phyloP scores from a whole-genome alignment of 179 eudicot genomes.

The Pouteria campechiana region DNA sequence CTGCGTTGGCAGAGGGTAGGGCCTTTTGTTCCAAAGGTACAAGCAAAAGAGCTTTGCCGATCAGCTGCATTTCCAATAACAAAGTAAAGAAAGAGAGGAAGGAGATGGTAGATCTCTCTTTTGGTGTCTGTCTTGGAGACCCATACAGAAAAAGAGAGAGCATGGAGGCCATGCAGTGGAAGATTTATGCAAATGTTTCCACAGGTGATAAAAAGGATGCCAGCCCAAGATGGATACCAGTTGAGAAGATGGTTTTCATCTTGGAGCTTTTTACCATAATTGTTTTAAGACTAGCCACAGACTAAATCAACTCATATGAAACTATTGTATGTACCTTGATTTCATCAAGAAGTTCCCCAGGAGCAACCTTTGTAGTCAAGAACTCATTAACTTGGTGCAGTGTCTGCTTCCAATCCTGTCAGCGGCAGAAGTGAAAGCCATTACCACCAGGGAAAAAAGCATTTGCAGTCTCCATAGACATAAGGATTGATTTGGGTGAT shows the following conservation, averaged over 20 bases:
- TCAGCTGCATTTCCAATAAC: conserved; percentile 36
- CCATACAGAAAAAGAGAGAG: not conserved
- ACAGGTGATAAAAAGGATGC: not conserved
- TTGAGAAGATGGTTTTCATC: not conserved
- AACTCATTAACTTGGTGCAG: conserved; percentile 62
- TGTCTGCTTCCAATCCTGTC: conserved; percentile 88
- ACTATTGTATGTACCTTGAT: conserved; percentile 40
- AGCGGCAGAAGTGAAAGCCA: conserved; percentile 1
- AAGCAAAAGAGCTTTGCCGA: conserved; percentile 81
- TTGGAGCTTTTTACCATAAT: not conserved
- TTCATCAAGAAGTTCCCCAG: conserved; percentile 66
- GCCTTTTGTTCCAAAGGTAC: conserved; percentile 26
- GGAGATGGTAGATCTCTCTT: too few relatives aligned
- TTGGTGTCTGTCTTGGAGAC: too few relatives aligned
- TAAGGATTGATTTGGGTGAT: too few relatives aligned
- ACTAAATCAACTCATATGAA: not conserved
- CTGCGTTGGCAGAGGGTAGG: conserved; percentile 68
- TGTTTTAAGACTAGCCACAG: not conserved
- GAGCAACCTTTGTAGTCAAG: conserved; percentile 52
- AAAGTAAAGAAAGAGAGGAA: not conserved
- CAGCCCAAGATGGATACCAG: not conserved
- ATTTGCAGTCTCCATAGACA: too few relatives aligned
- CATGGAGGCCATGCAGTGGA: not conserved
- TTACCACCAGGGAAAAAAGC: not conserved
- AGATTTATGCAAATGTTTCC: not conserved